Conservation (phyloP, 2,329 filamentous ascomycete genomes). For the Coniochaeta sp. region DNA sequence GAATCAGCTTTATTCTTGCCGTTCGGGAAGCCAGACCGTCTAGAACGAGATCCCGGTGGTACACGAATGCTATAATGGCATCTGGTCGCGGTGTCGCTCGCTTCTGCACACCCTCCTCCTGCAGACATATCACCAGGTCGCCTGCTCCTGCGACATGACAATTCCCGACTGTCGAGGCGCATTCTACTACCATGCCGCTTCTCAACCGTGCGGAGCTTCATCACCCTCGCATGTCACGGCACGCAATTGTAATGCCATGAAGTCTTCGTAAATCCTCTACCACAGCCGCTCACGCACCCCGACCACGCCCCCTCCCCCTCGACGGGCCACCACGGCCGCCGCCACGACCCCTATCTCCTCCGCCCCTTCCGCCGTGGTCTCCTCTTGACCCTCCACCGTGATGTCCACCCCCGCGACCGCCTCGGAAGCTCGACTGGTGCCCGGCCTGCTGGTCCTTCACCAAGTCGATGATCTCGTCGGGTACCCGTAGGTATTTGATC, state of each 20-base stretch:
- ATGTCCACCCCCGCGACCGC: constrained; percentile 50
- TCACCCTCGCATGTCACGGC: background rate
- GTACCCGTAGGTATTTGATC: constrained; percentile 98
- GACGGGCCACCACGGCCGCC: constrained; percentile 20
- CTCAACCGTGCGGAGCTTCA: background rate
- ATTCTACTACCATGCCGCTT: background rate
- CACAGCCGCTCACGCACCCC: background rate
- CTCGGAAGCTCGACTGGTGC: constrained; percentile 55
- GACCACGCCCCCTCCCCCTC: background rate
- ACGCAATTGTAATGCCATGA: background rate
- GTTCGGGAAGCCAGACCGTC: background rate
- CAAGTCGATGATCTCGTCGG: constrained; percentile 91
- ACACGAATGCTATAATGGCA: too few species aligned
- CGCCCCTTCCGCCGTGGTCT: constrained; percentile 39
- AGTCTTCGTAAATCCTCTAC: background rate
- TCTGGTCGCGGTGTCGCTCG: too few species aligned
- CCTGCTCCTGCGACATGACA: too few species aligned
- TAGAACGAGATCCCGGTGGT: too few species aligned
- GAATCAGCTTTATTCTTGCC: background rate
- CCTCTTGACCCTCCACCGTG: constrained; percentile 31
- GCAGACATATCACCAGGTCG: too few species aligned
- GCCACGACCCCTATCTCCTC: constrained; percentile 29
- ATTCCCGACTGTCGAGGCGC: background rate
- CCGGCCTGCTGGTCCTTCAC: constrained; percentile 87
- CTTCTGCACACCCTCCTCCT: too few species aligned